phyloP scores from a whole-genome alignment of 306 rosid genomes.

The Alnus glutinosa region DNA sequence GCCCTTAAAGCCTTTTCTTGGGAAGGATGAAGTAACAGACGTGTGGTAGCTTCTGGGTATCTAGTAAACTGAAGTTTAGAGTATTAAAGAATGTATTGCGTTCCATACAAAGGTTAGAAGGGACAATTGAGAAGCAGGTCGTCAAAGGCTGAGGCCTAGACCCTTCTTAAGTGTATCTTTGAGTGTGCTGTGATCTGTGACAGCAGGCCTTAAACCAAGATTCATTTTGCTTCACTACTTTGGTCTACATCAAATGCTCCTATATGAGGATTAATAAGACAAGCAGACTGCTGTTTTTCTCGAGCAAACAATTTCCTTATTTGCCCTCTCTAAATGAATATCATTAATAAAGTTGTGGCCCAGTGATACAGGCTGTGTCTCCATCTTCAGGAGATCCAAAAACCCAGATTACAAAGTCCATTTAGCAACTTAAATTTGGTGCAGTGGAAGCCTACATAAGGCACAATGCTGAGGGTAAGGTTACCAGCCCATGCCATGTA shows the following conservation, averaged over 20 bases:
- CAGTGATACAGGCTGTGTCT: neutral
- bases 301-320: neutral
- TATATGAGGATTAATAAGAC: neutral
- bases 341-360: neutral
- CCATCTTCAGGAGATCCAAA: neutral
- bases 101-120: neutral
- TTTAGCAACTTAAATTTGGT: conserved; percentile 5
- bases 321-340: neutral
- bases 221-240: neutral
- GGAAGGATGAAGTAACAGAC: neutral
- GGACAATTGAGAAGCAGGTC: neutral
- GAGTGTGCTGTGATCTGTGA: neutral
- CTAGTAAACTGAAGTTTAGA: neutral
- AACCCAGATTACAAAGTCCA: neutral
- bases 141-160: neutral
- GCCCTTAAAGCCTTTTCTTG: neutral
- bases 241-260: neutral
- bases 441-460: neutral
- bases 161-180: neutral
- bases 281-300: neutral
- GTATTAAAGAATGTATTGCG: neutral
- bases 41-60: neutral
- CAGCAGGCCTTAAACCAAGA: neutral
- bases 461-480: neutral
- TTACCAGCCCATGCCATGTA: neutral